Conservation (phyloP, 345 rosid species). For the Aethionema arabicum region DNA sequence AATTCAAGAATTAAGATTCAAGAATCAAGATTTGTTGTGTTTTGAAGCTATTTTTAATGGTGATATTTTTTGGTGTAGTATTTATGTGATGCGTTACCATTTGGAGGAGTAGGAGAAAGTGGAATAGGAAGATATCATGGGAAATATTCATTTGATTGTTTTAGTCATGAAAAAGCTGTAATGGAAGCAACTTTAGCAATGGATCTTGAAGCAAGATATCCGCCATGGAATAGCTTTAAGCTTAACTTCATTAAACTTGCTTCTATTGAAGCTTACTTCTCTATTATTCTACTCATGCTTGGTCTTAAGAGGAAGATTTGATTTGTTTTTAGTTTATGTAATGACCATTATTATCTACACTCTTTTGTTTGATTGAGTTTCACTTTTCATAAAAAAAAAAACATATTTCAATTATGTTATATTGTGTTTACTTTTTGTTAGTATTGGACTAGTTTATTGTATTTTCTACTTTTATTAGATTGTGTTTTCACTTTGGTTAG, state of each 20-base stretch:
- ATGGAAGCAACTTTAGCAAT: slow-evolving; percentile 58
- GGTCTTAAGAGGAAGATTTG: slow-evolving; percentile 36
- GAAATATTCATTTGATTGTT: slow-evolving; percentile 81
- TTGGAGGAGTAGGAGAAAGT: slow-evolving; percentile 88
- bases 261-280: slow-evolving; percentile 54
- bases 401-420: too few relatives aligned
- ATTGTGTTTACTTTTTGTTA: too few relatives aligned
- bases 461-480: too few relatives aligned
- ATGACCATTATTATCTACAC: too few relatives aligned
- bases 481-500: too few relatives aligned
- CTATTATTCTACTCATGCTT: slow-evolving; percentile 52
- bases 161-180: slow-evolving; percentile 89
- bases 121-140: slow-evolving; percentile 92
- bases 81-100: slow-evolving; percentile 63
- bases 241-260: slow-evolving; percentile 56
- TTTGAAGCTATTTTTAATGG: too few relatives aligned
- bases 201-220: slow-evolving; percentile 75
- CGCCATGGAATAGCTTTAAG: slow-evolving; percentile 86
- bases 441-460: too few relatives aligned
- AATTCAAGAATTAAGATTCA: too few relatives aligned
- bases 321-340: too few relatives aligned
- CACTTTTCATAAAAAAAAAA: too few relatives aligned
- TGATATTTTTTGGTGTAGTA: slow-evolving; percentile 48
- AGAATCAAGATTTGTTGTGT: too few relatives aligned
- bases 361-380: too few relatives aligned